Base-by-base conservation (phyloP, 495 filamentous ascomycete species). In the Tirmania nivea region DNA sequence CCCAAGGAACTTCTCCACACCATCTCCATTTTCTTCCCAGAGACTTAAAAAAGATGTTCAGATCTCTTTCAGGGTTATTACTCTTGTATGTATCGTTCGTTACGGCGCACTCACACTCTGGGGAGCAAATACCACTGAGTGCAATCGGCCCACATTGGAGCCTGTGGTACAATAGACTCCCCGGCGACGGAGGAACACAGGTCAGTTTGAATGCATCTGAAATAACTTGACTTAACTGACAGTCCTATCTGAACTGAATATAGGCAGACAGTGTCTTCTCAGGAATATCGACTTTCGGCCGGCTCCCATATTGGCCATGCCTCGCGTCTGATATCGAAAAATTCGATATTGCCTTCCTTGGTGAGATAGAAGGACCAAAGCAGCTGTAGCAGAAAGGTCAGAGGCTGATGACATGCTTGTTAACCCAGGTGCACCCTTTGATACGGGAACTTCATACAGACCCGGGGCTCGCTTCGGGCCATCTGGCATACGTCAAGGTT, bases 391-490 rank as follows among this genome's bases (percentile, higher is more conserved):
- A 16, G 25, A 31, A 31, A 31, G 25, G 25, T 31, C 25, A 31
- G 25, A 31, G 25, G 17, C 39, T 57, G 12, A 48, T 10, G 20
- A 34, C 10, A 31, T 16, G 25, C 11, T 52, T 4, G 34, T 10
- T 31, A 36, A 51, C 34, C 17, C 37, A 60, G 61, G 59, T 25
- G 73, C 73, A 9, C 73, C 73, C 8, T 74, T 74, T 54, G 73
- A 76, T 52, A 76, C 73, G 8, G 81, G 81, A 4, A 83, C 80
- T 16, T 81, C 79, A 0, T 86, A 86, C 66, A 70, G 86, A 56
- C 85, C 86, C 6, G 86, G 86, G 50, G 85, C 84, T 35, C 75
- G 86, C 35, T 93, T 87, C 59, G 86, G 86, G 1, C 86, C 86
- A 10, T 78, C 73, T 50, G 83, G 81, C 25, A 90, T 90, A 60